Conservation (phyloP, 768 basidiomycete genomes). For the Leccinum variicolor region DNA sequence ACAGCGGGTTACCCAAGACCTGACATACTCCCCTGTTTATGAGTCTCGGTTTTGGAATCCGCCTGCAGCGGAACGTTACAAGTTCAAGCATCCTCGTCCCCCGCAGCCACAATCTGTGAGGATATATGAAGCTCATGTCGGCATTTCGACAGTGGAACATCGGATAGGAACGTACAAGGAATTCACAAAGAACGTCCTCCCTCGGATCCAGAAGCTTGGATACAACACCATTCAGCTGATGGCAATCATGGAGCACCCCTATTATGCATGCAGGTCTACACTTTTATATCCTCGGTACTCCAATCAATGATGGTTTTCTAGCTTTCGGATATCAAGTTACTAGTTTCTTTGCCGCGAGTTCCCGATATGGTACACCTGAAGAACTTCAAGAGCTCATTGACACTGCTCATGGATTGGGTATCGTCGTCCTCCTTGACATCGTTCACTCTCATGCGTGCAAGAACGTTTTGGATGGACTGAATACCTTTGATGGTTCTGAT, state of each 20-base stretch:
- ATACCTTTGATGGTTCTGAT: slow-evolving; percentile 95
- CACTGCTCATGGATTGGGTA: slow-evolving; percentile 88
- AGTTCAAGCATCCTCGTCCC: slow-evolving; percentile 77
- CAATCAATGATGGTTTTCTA: slow-evolving; percentile 28
- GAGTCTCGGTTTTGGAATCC: slow-evolving; percentile 99
- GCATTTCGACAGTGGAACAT: slow-evolving; percentile 86
- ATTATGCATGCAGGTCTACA: slow-evolving; percentile 81
- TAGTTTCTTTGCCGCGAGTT: slow-evolving; percentile 94
- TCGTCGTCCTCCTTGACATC: slow-evolving; percentile 92
- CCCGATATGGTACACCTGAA: slow-evolving; percentile 94
- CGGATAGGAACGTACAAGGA: slow-evolving; percentile 95
- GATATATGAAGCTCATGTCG: slow-evolving; percentile 98
- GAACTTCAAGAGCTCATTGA: slow-evolving; percentile 95
- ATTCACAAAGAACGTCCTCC: slow-evolving; percentile 81
- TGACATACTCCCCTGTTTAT: slow-evolving; percentile 84
- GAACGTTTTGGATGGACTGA: slow-evolving; percentile 93
- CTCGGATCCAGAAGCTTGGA: slow-evolving; percentile 85
- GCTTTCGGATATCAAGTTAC: slow-evolving; percentile 99
- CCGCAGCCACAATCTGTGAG: slow-evolving; percentile 61
- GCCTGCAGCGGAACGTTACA: slow-evolving; percentile 62
- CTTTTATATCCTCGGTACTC: not conserved
- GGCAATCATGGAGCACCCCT: slow-evolving; percentile 98
- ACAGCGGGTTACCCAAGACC: slow-evolving; percentile 91
- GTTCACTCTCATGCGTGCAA: slow-evolving; percentile 99
- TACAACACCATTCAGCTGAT: slow-evolving; percentile 98